phyloP scores from a whole-genome alignment of 805 yeast genomes.

The Spathaspora girioi region DNA sequence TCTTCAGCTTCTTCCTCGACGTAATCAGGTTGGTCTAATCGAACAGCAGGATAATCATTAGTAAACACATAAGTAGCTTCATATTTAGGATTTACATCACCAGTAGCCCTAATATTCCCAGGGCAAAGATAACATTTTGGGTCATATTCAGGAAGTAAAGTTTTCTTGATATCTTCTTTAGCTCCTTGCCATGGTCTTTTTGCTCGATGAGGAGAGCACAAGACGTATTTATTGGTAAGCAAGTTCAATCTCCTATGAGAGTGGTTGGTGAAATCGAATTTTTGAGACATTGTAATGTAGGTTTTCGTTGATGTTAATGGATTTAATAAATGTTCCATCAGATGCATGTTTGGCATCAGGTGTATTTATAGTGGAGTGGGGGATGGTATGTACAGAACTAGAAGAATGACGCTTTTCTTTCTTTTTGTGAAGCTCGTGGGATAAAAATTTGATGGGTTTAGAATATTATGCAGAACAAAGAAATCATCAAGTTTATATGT shows the following conservation, averaged over 20 bases:
- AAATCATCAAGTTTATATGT: not conserved
- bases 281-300: constrained; percentile 16
- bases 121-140: constrained; percentile 71
- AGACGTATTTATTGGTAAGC: constrained; percentile 61
- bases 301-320: constrained; percentile 18
- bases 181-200: constrained; percentile 83
- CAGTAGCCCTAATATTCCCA: constrained; percentile 62
- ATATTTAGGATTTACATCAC: constrained; percentile 56
- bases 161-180: constrained; percentile 46
- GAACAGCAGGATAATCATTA: constrained; percentile 72
- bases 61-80: constrained; percentile 55
- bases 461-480: not conserved
- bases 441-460: not conserved
- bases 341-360: constrained; percentile 6
- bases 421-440: not conserved
- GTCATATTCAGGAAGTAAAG: constrained; percentile 52
- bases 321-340: constrained; percentile 17
- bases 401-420: not conserved
- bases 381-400: not conserved
- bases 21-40: constrained; percentile 49
- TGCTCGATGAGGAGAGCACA: constrained; percentile 74
- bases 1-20: constrained; percentile 14
- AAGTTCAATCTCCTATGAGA: constrained; percentile 73
- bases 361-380: not conserved
- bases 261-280: constrained; percentile 50